These are phyloP conservation scores for Populus trichocarpa DNA, from an alignment of 441 rosid species.

Conservation along the genomic window DNA sequence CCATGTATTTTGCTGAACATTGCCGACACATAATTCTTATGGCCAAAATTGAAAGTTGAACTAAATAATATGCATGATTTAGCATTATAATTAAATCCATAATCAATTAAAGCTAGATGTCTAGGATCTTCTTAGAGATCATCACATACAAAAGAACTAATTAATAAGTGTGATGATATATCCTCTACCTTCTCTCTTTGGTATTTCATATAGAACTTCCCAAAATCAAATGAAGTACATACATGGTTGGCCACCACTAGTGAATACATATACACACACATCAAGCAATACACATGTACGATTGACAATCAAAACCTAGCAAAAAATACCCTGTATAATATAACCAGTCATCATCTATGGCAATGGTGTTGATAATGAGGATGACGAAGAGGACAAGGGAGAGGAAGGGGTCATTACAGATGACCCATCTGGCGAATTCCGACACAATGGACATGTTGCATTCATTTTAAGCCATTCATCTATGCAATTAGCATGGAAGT, in stretches of 20 bases:
- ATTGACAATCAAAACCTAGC: background rate
- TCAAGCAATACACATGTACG: background rate
- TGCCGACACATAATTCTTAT: too few species aligned
- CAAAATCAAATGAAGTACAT: background rate
- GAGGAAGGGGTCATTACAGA: constrained; percentile 15
- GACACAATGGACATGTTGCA: constrained; percentile 71
- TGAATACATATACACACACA: background rate
- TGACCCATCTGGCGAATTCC: constrained; percentile 48
- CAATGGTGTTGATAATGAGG: background rate
- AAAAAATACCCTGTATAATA: background rate
- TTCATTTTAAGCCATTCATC: constrained; percentile 76
- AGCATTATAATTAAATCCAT: too few species aligned
- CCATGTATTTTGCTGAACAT: too few species aligned
- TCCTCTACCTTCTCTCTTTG: background rate
- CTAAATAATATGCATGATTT: too few species aligned
- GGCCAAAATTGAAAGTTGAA: too few species aligned
- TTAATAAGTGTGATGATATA: background rate
- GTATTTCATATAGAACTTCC: background rate
- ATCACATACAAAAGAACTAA: too few species aligned
- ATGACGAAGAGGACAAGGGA: constrained; percentile 25
- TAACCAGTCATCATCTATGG: background rate
- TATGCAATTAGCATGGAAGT: constrained; percentile 62
- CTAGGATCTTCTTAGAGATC: too few species aligned
- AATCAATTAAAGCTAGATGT: too few species aligned
- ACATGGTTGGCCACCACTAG: background rate